These are phyloP conservation scores for Cercospora sp. DNA, from an alignment of 2,329 filamentous ascomycete species.

Conservation along the genomic window DNA sequence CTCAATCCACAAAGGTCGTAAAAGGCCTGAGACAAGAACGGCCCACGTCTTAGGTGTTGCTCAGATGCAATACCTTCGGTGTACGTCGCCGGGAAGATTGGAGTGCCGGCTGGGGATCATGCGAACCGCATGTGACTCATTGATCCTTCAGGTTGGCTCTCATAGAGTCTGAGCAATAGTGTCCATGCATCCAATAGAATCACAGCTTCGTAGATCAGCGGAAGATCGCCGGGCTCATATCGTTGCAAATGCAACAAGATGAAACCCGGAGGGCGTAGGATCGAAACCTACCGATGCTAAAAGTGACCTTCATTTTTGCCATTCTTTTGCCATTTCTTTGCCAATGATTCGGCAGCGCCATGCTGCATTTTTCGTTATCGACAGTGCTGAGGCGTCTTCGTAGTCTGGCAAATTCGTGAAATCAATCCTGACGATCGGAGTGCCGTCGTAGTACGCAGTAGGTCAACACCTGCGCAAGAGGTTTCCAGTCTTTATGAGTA, in stretches of 20 bases:
- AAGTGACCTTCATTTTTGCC: conserved; percentile 5
- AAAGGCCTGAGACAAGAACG: too few species aligned
- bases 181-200: conserved; percentile 3
- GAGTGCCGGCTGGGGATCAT: not conserved
- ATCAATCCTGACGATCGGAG: not conserved
- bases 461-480: not conserved
- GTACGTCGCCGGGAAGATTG: not conserved
- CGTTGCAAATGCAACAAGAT: not conserved
- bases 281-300: conserved; percentile 24
- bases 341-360: not conserved
- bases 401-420: not conserved
- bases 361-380: not conserved
- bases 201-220: conserved; percentile 18
- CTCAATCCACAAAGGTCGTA: too few species aligned
- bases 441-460: not conserved
- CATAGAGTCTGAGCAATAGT: not conserved
- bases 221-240: conserved; percentile 24
- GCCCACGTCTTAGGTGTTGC: too few species aligned
- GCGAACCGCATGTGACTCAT: not conserved
- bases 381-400: not conserved
- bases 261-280: conserved; percentile 23
- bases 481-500: not conserved
- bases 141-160: not conserved
- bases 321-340: not conserved
- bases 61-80: not conserved